phyloP scores from a whole-genome alignment of 2,329 filamentous ascomycete genomes.

The Nannizzia gypsea region DNA sequence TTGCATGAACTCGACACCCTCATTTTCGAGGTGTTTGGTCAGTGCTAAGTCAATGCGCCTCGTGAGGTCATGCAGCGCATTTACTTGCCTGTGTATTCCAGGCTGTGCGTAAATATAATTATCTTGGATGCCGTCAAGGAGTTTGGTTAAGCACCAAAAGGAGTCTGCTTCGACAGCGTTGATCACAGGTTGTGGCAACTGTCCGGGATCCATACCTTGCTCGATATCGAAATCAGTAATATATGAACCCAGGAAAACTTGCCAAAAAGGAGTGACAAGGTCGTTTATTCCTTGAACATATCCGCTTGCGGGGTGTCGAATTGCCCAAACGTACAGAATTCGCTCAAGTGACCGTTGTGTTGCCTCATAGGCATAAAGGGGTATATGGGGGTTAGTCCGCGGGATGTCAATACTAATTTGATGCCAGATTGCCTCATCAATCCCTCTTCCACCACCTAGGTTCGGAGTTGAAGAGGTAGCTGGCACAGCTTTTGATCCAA shows the following conservation, averaged over 20 bases:
- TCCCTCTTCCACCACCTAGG: conserved; percentile 52
- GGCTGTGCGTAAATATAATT: conserved; percentile 98
- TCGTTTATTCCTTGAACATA: conserved; percentile 99
- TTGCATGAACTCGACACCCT: conserved; percentile 96
- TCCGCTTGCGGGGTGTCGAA: conserved; percentile 89
- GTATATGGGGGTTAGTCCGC: conserved; percentile 88
- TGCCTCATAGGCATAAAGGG: conserved; percentile 89
- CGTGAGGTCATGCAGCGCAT: conserved; percentile 77
- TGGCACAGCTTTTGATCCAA: conserved; percentile 27
- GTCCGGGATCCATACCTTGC: conserved; percentile 90
- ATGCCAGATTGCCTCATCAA: conserved; percentile 98
- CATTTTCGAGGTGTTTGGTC: conserved; percentile 76
- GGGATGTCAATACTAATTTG: conserved; percentile 98
- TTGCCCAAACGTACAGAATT: conserved; percentile 95
- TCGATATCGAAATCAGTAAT: conserved; percentile 91
- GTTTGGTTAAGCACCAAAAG: conserved; percentile 96
- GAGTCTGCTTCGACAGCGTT: conserved; percentile 96
- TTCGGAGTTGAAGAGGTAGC: conserved; percentile 29
- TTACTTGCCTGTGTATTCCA: conserved; percentile 88
- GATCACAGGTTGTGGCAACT: conserved; percentile 76
- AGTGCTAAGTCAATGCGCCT: conserved; percentile 74
- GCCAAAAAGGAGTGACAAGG: conserved; percentile 93
- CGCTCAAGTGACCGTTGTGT: conserved; percentile 89
- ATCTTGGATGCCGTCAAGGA: conserved; percentile 97
- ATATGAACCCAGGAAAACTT: conserved; percentile 89